Evolutionary conservation across 176 grass and related monocot species (phyloP), one percentile per base, ranked within the genome.

Genomic region (Echinochloa phyllopogon): DNA sequence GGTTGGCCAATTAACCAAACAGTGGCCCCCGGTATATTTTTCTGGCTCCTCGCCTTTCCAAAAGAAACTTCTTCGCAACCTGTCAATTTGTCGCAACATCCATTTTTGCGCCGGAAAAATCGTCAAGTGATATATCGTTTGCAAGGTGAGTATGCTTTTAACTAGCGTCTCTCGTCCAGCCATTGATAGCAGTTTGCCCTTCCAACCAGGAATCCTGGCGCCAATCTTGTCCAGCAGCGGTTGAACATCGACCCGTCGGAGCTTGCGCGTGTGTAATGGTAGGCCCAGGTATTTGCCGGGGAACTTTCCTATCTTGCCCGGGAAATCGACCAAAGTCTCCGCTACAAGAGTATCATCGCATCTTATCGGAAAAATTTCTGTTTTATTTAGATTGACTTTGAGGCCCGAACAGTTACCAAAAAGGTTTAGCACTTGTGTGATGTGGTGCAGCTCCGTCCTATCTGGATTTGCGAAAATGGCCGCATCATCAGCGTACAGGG

Each of bases 91-190:
- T 1, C 1, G 0, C 0, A 60, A 4, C 0, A 60, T 2, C 57
- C 57, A 60, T 25, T 25, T 60, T 11, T 60, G n/a, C 8, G 3
- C 3, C 0, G 9, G n/a, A 9, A 60, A 60, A 0, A 25, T 1
- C 3, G 57, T 60, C 1, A 60, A 4, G 3, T 60, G 57, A 4
- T 60, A 60, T 3, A 60, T 60, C 11, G 57, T n/a, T 25, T 60
- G 57, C 0, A 8, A 60, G 0, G 57, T 24, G 0, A 60, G 3
- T 0, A 60, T 9, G 0, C 0, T 11, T 1, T 60, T 60, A 4
- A 60, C 57, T 3, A 60, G 2, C 0, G 9, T 60, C 8, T 25
- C 57, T 10, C 57, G 10, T 0, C 57, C 57, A 4, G n/a, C 57
- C 16, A 24, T 11, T 2, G 57, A 60, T 7, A 60, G 2, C 6